phyloP scores from a whole-genome alignment of 768 basidiomycete species.

The Mycena galericulata region DNA sequence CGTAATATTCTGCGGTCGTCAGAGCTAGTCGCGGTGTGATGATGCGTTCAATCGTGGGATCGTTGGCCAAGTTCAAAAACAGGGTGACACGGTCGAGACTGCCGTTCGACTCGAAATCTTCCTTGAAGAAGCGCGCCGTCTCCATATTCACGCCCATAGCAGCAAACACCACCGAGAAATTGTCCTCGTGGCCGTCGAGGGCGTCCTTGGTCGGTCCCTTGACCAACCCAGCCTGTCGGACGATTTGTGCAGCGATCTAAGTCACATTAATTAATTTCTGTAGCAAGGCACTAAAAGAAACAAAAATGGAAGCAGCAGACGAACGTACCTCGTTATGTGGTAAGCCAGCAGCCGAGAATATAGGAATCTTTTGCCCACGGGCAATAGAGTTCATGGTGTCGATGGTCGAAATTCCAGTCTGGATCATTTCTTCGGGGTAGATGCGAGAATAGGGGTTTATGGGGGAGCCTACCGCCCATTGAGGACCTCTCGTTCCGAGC shows the following conservation, averaged over 20 bases:
- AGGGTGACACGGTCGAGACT: constrained; percentile 97
- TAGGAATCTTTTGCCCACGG: constrained; percentile 99
- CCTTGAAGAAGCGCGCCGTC: constrained; percentile 99
- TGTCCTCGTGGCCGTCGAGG: constrained; percentile 99
- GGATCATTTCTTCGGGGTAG: constrained; percentile 99
- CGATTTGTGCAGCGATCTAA: constrained; percentile 99
- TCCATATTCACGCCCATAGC: constrained; percentile 99
- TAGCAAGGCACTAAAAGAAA: constrained; percentile 3
- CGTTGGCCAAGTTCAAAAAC: constrained; percentile 98
- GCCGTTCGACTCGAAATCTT: constrained; percentile 99
- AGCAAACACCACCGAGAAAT: constrained; percentile 99
- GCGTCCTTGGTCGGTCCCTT: constrained; percentile 97
- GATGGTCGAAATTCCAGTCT: constrained; percentile 99
- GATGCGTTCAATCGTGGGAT: constrained; percentile 99
- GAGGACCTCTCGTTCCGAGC: constrained; percentile 7
- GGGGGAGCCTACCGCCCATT: constrained; percentile 78
- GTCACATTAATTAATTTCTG: constrained; percentile 15
- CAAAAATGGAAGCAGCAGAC: constrained; percentile 24
- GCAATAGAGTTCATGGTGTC: constrained; percentile 99
- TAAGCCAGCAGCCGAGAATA: constrained; percentile 98
- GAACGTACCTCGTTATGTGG: constrained; percentile 94
- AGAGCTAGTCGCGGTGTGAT: constrained; percentile 98
- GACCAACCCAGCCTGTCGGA: constrained; percentile 98
- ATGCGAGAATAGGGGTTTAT: constrained; percentile 99
- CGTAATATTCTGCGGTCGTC: constrained; percentile 99